Conservation (phyloP, 345 rosid genomes). For the sweet orange (Citrus sinensis) region DVS_A1.0 CM039167.1:4066001-4066500, state of each 20-base stretch:
- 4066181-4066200: constrained; percentile 71
- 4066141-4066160: constrained; percentile 57
- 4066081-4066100: neutral
- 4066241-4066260: constrained; percentile 39
- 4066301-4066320: neutral
- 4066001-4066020: constrained; percentile 84
- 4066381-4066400: constrained; percentile 57
- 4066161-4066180: constrained; percentile 61
- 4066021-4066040: constrained; percentile 83
- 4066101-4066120: constrained; percentile 19
- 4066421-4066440: constrained; percentile 86
- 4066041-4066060: constrained; percentile 75
- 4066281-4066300: neutral
- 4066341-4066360: constrained; percentile 12
- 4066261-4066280: neutral
- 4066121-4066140: constrained; percentile 16
- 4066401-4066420: constrained; percentile 76
- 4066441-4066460: constrained; percentile 81
- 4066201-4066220: constrained; percentile 65
- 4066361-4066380: constrained; percentile 12
- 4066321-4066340: neutral
- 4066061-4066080: constrained; percentile 25
- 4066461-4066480: constrained; percentile 60
- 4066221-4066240: constrained; percentile 89
- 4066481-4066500: constrained; percentile 2